These are phyloP conservation scores for Amanita polypyramis DNA, from an alignment of 768 basidiomycete genomes.

Conservation along the genomic window DNA sequence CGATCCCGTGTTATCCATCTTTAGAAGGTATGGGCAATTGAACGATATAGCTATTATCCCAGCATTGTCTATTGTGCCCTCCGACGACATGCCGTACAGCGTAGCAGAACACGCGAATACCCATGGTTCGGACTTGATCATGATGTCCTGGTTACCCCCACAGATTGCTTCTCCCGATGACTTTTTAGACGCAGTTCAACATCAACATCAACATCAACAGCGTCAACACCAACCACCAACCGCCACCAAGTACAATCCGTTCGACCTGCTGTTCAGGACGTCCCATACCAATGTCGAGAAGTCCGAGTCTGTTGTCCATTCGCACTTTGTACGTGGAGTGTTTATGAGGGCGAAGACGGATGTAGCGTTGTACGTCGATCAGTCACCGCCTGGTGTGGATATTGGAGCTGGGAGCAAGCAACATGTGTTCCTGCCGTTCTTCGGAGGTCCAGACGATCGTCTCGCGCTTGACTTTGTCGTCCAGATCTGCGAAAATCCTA, in stretches of 20 bases:
- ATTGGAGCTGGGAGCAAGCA: constrained; percentile 21
- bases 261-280: constrained; percentile 54
- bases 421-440: constrained; percentile 83
- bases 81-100: constrained; percentile 60
- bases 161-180: constrained; percentile 13
- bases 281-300: constrained; percentile 20
- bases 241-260: constrained; percentile 37
- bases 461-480: constrained; percentile 76
- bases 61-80: constrained; percentile 63
- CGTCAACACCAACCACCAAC: constrained; percentile 1
- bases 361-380: constrained; percentile 79
- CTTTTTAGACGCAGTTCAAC: constrained; percentile 8
- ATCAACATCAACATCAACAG: constrained; percentile 6
- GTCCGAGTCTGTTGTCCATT: constrained; percentile 49
- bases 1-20: constrained; percentile 65
- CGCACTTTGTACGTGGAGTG: constrained; percentile 76
- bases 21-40: constrained; percentile 67
- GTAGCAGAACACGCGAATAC: constrained; percentile 59
- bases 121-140: constrained; percentile 57
- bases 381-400: constrained; percentile 25
- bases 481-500: constrained; percentile 66
- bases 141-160: constrained; percentile 73
- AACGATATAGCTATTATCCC: constrained; percentile 56
- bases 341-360: constrained; percentile 65
- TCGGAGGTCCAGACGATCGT: constrained; percentile 91